Base-by-base conservation (phyloP, 2,329 filamentous ascomycete species). In the Xylariaceae sp. region DNA sequence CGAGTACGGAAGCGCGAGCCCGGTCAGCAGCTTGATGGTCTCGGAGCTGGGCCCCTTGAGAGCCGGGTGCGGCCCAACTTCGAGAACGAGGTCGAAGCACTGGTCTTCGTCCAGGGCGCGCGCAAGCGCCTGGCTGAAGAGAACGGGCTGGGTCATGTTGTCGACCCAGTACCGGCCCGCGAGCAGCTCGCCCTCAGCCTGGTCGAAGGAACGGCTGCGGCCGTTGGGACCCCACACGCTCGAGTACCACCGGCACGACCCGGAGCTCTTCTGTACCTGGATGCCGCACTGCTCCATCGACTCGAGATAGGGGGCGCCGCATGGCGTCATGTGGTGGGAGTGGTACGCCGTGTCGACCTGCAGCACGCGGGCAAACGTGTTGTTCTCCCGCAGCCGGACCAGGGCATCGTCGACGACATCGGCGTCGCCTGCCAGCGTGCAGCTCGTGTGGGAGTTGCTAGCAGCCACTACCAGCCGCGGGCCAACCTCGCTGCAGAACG, bases 61-160 rank as follows among this genome's bases (percentile, higher is more conserved):
- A 4, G 61, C 58, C 1, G 65, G 58, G 38, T 69, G 65, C 2
- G 65, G 62, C 0, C 67, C 66, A 6, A 69, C 44, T 35, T 70
- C 67, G 3, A 70, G 45, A n/a, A 46, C 56, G 9, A 59, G 50
- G 29, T 64, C 56, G 18, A 61, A 54, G 0, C 44, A 32, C 1
- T 46, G 47, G 12, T 30, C 29, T 4, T 39, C 29, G 3, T 44
- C 17, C 1, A 59, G 12, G 0, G 58, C 51, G 1, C 45, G 22
- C 29, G 35, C 25, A 0, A 69, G 25, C 1, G 67, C 67, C 29
- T 67, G 55, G 3, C 51, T 49, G 39, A 72, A 70, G 1, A 62
- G 42, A 0, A 70, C 66, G 1, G 66, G 52, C 9, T 56, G 49
- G 2, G 52, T 43, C 60, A 70, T 60, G 42, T 71, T 72, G 19